Evolutionary conservation across 352 stramenopile species (phyloP), one percentile per base, ranked within the genome.

Genomic region (Pythium utonaiense): DNA sequence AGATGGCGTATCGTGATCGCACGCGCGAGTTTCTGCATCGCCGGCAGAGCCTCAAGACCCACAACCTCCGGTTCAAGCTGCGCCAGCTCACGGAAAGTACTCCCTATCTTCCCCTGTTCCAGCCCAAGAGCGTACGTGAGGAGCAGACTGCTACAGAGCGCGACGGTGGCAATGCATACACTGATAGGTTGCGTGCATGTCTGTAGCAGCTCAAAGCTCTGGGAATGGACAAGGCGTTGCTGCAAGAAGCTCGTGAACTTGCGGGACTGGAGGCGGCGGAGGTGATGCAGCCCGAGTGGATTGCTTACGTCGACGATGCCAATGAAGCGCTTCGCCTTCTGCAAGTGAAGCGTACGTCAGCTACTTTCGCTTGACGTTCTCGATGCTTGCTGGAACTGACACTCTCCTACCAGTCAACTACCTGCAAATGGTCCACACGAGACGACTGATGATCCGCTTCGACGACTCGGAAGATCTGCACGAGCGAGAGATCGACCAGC

Each of bases 371-470:
- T 24, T 40, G 25, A 6, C 14, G 47, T 14, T 53, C 6, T 21
- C 2, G 14, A n/a, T n/a, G n/a, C n/a, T n/a, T n/a, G 16, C 13
- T 33, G 22, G 4, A 14, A 36, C 22, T 48, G 21, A 27, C n/a
- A n/a, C n/a, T n/a, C n/a, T n/a, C n/a, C n/a, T n/a, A n/a, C n/a
- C 31, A 93, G 84, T 93, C 55, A 82, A 92, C 24, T 93, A 92
- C 45, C 71, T 93, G 30, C 80, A 92, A 60, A 66, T 91, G 44
- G 56, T 93, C 22, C 84, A 93, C 62, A 91, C 80, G 40, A 58
- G 82, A 41, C 67, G 84, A 10, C 73, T 93, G 8, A 92, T 93
- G 84, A 88, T 93, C 53, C 78, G 84, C 16, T 93, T 93, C 41
- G 77, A 92, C 45, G 69, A 87, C 38, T 71, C 75, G 0, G 84